phyloP scores from a whole-genome alignment of 2,329 filamentous ascomycete species.

The Sodiomyces alkalinus region DNA sequence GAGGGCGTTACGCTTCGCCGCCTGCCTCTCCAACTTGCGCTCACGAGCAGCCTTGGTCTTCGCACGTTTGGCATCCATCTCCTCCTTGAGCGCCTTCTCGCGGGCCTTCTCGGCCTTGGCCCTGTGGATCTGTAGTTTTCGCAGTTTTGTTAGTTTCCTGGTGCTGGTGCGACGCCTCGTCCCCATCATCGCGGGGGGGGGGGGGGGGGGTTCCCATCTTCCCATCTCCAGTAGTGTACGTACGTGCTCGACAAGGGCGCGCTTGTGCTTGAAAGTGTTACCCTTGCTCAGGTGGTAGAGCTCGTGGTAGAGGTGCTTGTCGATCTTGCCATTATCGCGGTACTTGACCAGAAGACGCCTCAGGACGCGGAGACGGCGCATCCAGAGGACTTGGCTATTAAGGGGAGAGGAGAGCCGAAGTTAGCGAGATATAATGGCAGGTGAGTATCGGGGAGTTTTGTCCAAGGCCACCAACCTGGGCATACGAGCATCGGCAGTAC shows the following conservation, averaged over 20 bases:
- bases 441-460: neutral
- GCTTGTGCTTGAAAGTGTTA: conserved; percentile 99
- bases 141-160: conserved; percentile 1
- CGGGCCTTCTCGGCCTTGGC: conserved; percentile 99
- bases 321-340: conserved; percentile 98
- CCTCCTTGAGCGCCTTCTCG: conserved; percentile 91
- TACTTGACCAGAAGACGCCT: conserved; percentile 99
- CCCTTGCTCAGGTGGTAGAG: conserved; percentile 99
- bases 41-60: conserved; percentile 99
- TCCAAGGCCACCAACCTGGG: conserved; percentile 53
- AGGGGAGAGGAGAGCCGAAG: no score
- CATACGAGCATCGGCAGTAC: conserved; percentile 99
- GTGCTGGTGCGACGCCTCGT: conserved; percentile 3
- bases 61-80: conserved; percentile 99
- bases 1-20: conserved; percentile 80
- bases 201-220: neutral
- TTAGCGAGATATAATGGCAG: conserved; percentile 2
- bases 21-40: conserved; percentile 86
- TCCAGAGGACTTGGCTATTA: conserved; percentile 89
- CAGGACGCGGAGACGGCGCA: conserved; percentile 98
- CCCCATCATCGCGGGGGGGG: neutral
- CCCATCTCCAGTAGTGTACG: conserved; percentile 28
- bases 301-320: conserved; percentile 99
- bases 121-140: conserved; percentile 92
- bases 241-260: conserved; percentile 99